Evolutionary conservation across 352 stramenopile species (phyloP), one percentile per base, ranked within the genome.

Genomic region (Phytophthora cryptogea): DNA sequence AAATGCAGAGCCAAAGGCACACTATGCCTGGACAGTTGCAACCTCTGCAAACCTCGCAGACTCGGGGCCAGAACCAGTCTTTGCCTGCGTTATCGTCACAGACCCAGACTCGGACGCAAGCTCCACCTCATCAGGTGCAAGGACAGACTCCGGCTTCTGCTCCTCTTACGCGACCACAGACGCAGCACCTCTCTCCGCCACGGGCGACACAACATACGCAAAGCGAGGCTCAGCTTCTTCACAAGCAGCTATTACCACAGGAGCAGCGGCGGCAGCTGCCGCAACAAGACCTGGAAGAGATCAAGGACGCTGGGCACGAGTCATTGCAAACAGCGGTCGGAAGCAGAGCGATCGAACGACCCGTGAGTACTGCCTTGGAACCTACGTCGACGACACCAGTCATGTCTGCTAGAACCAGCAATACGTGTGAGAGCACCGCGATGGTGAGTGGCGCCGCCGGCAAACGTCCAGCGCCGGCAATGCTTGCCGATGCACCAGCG

Each of bases 211-310:
- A 48, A 32, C 57, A 32, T 40, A 39, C 52, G 14, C 51, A 58
- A 20, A 54, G 42, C 33, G 36, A 44, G 8, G 28, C 42, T 26
- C 51, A 68, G 30, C 37, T 42, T 9, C 42, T 50, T 31, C 59
- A 54, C 20, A 23, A 23, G 20, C 20, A 23, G 20, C 20, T 23
- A 23, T 23, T 23, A 43, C 64, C 59, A 36, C 41, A 26, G 53
- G n/a, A 52, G 14, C 36, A 68, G 23, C 41, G 63, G 14, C 49
- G 47, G 14, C 52, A 47, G 36, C 51, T 36, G 28, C 20, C 20
- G 20, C 47, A 68, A 20, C 55, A 57, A 2, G 28, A 58, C 0
- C 28, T 44, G 13, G 49, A 74, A 36, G 54, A 72, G 35, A 55
- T 27, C 10, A 65, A 75, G 36, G 44, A 45, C 8, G 20, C 27